Evolutionary conservation across 495 filamentous ascomycete genomes (phyloP).

Genomic region (Penicillium fimorum): DNA sequence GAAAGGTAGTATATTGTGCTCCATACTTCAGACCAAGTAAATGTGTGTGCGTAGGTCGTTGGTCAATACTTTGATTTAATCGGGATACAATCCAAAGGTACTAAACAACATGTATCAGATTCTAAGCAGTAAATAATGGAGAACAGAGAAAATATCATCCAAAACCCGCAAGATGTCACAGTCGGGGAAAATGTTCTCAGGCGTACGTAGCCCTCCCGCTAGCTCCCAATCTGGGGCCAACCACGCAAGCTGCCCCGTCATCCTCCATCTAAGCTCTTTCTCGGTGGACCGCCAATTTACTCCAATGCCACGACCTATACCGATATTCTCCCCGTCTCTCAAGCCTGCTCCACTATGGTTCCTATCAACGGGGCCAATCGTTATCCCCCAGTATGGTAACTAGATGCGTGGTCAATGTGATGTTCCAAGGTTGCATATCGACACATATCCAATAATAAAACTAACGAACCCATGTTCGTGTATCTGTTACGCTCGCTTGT

Average conservation of each 20-base stretch:
- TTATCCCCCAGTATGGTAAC: not conserved
- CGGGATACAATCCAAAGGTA: not conserved
- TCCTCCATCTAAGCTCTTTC: conserved; percentile 21
- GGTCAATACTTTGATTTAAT: not conserved
- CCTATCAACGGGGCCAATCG: conserved; percentile 14
- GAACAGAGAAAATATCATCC: not conserved
- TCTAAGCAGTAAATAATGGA: not conserved
- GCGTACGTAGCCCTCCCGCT: conserved; percentile 22
- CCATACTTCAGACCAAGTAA: not conserved
- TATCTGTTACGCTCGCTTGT: not conserved
- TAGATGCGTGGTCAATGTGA: conserved; percentile 9
- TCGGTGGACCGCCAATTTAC: conserved; percentile 10
- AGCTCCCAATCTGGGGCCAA: conserved; percentile 16
- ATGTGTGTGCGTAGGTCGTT: not conserved
- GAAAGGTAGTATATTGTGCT: not conserved
- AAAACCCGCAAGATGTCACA: not conserved
- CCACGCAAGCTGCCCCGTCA: conserved; percentile 31
- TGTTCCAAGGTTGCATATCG: conserved; percentile 13
- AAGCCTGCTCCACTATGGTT: conserved; percentile 6
- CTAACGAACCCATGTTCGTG: conserved; percentile 11
- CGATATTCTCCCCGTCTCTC: not conserved
- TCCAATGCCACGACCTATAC: not conserved
- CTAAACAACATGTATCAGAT: not conserved
- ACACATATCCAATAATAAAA: conserved; percentile 13
- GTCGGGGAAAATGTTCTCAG: conserved; percentile 4